A percentile compares a stretch with the other conserved stretches of the same genome.
These are phyloP conservation scores for Scheffersomyces lignicola DNA, from an alignment of 1,139 yeast genomes.

Conservation along the genomic window DNA sequence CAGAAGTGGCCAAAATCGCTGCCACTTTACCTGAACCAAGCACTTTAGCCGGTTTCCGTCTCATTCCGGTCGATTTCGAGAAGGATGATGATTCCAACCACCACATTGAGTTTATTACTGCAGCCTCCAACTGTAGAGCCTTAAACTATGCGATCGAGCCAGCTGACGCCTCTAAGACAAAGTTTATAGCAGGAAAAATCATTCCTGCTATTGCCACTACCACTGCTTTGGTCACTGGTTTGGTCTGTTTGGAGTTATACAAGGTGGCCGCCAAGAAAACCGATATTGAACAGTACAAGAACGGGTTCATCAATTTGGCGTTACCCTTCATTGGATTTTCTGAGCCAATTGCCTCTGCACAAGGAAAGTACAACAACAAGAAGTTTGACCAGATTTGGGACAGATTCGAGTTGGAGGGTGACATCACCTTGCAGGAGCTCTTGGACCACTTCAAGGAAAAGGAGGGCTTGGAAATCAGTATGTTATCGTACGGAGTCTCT, in stretches of 20 bases:
- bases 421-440: slow-evolving; percentile 73
- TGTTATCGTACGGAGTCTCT: slow-evolving; percentile 91
- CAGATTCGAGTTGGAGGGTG: slow-evolving; percentile 78
- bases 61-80: slow-evolving; percentile 88
- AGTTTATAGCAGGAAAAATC: slow-evolving; percentile 88
- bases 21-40: slow-evolving; percentile 86
- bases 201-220: slow-evolving; percentile 99
- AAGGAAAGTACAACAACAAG: slow-evolving; percentile 78
- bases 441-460: slow-evolving; percentile 73
- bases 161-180: slow-evolving; percentile 74
- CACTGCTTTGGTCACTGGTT: slow-evolving; percentile 93
- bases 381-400: slow-evolving; percentile 93
- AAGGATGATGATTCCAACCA: slow-evolving; percentile 97
- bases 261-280: slow-evolving; percentile 77
- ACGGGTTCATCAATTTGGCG: slow-evolving; percentile 92
- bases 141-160: slow-evolving; percentile 82
- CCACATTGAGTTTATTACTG: slow-evolving; percentile 94
- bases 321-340: slow-evolving; percentile 96
- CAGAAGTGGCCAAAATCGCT: slow-evolving; percentile 58
- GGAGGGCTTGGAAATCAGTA: slow-evolving; percentile 83
- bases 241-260: slow-evolving; percentile 87
- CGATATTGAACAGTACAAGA: slow-evolving; percentile 85
- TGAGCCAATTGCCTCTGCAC: slow-evolving; percentile 87
- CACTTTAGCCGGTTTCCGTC: slow-evolving; percentile 82
- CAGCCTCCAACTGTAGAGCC: slow-evolving; percentile 96